Evolutionary conservation across 768 basidiomycete genomes (phyloP), one percentile per base, ranked within the genome.

Genomic region (Mycena latifolia): DNA sequence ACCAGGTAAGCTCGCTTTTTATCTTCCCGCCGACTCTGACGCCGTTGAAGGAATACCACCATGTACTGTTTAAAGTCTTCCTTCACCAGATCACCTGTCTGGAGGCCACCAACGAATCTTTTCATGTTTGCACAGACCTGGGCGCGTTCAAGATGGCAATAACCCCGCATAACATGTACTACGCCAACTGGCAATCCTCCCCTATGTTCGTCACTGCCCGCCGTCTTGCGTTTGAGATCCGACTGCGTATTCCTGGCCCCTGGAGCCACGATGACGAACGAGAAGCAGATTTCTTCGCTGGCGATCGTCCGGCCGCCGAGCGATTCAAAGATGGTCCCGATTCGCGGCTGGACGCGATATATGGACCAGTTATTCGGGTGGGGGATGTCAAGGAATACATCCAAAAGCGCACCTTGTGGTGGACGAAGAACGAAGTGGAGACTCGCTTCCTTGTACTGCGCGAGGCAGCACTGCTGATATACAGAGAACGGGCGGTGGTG

Each of bases 261-360:
- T 61, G 60, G 60, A 54, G 39, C 43, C 43, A 45, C 5, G 52
- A 61, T 22, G 60, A 61, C 27, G 41, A 31, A 6, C 22, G 37
- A 22, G 60, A 61, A 17, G 60, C 60, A 5, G 60, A 61, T 6
- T 45, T 46, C 31, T 61, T 61, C 12, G 60, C 52, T 5, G 60
- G 60, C 5, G 60, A 61, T 22, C 7, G 43, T 5, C 60, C 60
- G 1, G 60, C 25, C 5, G 52, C 45, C 11, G 60, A 37, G 11
- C 60, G 52, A 2, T 8, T 17, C 18, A 39, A 37, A 37, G 15
- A 10, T 37, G 18, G 35, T 7, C 20, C 50, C 22, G 22, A 54
- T 25, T 2, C 31, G 7, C 27, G 37, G 22, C 52, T 61, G 2
- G 52, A 28, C 1, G 52, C 52, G 7, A 46, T 54, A 17, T 61